Base-by-base conservation (phyloP, 2,329 filamentous ascomycete genomes). In the Diplodia mutila region DNA sequence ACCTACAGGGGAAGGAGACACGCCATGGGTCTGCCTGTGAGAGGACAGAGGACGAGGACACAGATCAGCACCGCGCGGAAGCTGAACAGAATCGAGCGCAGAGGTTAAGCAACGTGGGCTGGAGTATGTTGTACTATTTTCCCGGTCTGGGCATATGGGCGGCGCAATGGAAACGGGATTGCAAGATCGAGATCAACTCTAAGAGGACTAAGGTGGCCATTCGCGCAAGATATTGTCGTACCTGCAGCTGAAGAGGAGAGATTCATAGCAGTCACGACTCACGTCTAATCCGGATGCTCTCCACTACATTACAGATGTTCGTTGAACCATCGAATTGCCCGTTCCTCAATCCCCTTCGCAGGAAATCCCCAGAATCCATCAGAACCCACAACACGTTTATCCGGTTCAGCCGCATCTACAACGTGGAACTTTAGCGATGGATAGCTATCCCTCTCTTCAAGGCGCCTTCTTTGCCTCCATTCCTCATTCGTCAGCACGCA, bases 1-100 rank as follows among this genome's bases (percentile, higher is more conserved):
- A 89, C 90, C 4, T 97, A 97, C 77, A 85, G 95, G 65, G 95
- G 95, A 71, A 89, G 91, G 78, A 85, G 95, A 72, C 95, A 99
- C 83, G 94, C 94, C 67, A 94, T 98, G 90, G 88, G 90, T 69
- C 81, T 98, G 82, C 95, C 95, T 4, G 94, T 95, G 65, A 87
- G 95, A 72, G 95, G 95, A 73, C 95, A 99, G 82, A 88, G 86
- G 74, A 98, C 95, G 69, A 90, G 92, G 77, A 92, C 84, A 77
- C 94, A 91, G 86, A 87, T 87, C 72, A 82, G 83, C 77, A 89
- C 84, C 39, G 86, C 87, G 52, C 80, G 83, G 72, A 86, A 82
- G 73, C 74, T 89, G 74, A 90, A 90, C 78, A 84, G 80, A 71
- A 80, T 87, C 67, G 85, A 88, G 69, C 81, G 87, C 71, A 83